These are phyloP conservation scores for Candida pini DNA, from an alignment of 805 yeast genomes.

Conservation along the genomic window DNA sequence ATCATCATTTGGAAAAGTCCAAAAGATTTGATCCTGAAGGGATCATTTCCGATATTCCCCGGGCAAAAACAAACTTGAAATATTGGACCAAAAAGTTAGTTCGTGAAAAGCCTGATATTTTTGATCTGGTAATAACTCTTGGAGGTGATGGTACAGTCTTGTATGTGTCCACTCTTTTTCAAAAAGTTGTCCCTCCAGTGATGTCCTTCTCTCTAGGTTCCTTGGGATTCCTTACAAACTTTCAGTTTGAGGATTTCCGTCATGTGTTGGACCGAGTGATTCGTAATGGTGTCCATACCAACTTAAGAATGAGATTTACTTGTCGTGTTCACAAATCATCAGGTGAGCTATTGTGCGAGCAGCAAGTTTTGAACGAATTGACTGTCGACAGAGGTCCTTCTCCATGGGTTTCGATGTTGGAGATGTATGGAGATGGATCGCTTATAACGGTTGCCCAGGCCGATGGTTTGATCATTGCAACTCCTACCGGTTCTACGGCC, in stretches of 20 bases:
- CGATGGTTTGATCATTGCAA: conserved; percentile 86
- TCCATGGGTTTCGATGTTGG: conserved; percentile 86
- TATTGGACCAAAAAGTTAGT: conserved; percentile 69
- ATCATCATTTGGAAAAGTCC: conserved; percentile 55
- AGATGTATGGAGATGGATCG: conserved; percentile 82
- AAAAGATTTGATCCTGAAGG: conserved; percentile 58
- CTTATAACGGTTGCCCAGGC: conserved; percentile 88
- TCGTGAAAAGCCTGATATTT: conserved; percentile 36
- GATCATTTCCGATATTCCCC: conserved; percentile 41
- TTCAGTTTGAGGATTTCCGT: conserved; percentile 69
- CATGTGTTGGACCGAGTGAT: conserved; percentile 52
- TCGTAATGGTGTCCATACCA: conserved; percentile 67
- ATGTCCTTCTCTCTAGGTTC: conserved; percentile 87
- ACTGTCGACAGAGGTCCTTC: conserved; percentile 93
- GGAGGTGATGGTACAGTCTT: conserved; percentile 98
- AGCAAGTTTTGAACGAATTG: conserved; percentile 83
- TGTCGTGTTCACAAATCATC: conserved; percentile 60
- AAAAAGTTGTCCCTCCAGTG: conserved; percentile 84
- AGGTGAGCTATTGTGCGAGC: conserved; percentile 53
- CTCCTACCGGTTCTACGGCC: conserved; percentile 96
- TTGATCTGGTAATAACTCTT: conserved; percentile 78
- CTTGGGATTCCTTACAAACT: conserved; percentile 86
- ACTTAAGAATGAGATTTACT: conserved; percentile 81
- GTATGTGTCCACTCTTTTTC: conserved; percentile 82
- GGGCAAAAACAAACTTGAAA: conserved; percentile 40